Evolutionary conservation across 1,284 basidiomycete species (phyloP).

Genomic region (Irpex sp.): DNA sequence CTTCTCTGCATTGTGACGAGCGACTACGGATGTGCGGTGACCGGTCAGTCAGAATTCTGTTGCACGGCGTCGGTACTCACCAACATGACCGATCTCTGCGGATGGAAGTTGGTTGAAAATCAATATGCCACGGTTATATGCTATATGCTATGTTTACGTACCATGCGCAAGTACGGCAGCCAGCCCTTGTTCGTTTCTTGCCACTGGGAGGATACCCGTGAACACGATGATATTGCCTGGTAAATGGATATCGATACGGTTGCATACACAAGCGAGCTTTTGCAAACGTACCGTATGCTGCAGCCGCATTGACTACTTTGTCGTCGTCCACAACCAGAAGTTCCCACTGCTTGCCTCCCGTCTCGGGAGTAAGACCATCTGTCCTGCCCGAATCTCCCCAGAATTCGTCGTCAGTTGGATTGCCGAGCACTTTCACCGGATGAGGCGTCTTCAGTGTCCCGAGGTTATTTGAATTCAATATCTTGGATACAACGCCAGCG

Average conservation of each 20-base stretch:
- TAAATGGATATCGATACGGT: not conserved
- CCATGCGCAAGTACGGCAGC: constrained; percentile 89
- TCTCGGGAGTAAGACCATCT: constrained; percentile 9
- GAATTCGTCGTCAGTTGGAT: constrained; percentile 3
- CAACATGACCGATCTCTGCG: constrained; percentile 85
- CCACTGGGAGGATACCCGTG: constrained; percentile 84
- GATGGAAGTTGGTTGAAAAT: not conserved
- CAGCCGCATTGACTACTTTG: constrained; percentile 78
- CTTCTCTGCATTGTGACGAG: constrained; percentile 73
- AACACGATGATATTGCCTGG: constrained; percentile 82
- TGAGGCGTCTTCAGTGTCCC: constrained; percentile 48
- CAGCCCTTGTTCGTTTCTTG: constrained; percentile 76
- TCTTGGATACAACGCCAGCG: constrained; percentile 67
- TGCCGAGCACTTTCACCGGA: constrained; percentile 2
- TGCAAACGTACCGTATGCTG: constrained; percentile 55
- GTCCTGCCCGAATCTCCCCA: not conserved
- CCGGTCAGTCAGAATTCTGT: constrained; percentile 2
- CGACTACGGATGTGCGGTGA: constrained; percentile 41
- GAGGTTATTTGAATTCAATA: constrained; percentile 72
- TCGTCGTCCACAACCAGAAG: constrained; percentile 81
- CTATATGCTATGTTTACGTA: constrained; percentile 27
- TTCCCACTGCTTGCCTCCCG: constrained; percentile 55
- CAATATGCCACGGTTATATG: not conserved
- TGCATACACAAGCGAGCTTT: no score
- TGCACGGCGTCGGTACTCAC: constrained; percentile 30